phyloP scores from a whole-genome alignment of 2,329 filamentous ascomycete genomes.

The Didymella segeticola region DNA sequence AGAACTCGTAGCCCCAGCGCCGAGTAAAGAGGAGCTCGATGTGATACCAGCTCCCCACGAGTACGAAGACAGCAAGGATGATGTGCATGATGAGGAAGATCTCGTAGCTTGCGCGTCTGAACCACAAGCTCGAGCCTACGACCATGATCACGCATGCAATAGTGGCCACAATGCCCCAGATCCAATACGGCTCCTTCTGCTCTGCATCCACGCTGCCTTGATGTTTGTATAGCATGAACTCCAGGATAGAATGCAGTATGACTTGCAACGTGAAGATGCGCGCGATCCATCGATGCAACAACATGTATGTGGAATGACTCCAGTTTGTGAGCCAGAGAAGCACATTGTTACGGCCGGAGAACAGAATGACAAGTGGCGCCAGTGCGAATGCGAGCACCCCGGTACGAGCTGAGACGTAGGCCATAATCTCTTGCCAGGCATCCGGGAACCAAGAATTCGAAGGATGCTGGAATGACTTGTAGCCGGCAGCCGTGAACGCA shows the following conservation, averaged over 20 bases:
- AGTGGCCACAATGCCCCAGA: conserved; percentile 50
- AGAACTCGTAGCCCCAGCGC: conserved; percentile 52
- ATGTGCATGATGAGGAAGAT: conserved; percentile 46
- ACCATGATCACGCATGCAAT: conserved; percentile 36
- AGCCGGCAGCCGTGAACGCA: conserved; percentile 29
- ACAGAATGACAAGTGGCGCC: conserved; percentile 43
- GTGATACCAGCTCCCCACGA: conserved; percentile 48
- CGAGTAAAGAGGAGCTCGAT: conserved; percentile 43
- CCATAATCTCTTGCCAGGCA: conserved; percentile 35
- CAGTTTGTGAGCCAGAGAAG: conserved; percentile 50
- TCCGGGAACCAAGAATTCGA: conserved; percentile 46
- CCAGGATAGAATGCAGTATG: conserved; percentile 28
- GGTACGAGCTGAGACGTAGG: conserved; percentile 37
- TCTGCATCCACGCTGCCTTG: conserved; percentile 25
- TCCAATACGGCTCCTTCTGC: conserved; percentile 39
- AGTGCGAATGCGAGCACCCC: conserved; percentile 43
- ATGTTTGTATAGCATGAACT: conserved; percentile 26
- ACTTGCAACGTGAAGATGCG: conserved; percentile 29
- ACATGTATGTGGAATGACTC: conserved; percentile 47
- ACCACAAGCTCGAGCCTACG: conserved; percentile 30
- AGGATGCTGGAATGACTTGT: conserved; percentile 44
- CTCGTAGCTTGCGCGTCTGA: conserved; percentile 44
- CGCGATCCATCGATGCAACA: conserved; percentile 46
- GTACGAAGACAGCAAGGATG: conserved; percentile 36
- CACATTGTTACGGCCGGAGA: conserved; percentile 49